Evolutionary conservation across 148 eudicot genomes (phyloP), one percentile per base, ranked within the genome.

Genomic region (Cornus suecica): DNA sequence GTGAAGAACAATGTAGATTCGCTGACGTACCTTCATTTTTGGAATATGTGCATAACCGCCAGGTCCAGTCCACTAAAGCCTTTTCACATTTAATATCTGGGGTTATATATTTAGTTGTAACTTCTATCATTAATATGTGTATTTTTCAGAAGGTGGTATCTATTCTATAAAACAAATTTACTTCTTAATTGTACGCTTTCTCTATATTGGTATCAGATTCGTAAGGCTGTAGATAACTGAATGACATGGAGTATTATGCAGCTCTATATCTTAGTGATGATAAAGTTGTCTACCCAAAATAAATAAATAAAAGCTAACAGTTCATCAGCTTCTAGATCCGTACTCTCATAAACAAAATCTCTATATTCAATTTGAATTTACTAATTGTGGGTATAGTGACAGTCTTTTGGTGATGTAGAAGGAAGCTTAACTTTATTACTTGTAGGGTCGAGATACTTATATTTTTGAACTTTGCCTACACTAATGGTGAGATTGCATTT

Each of bases 41-140:
- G 72, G 92, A 87, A 63, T 92, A 91, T 76, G 90, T 94, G 71
- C 91, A 86, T 79, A 90, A 94, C 71, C 97, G 94, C 68, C 98
- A 90, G 89, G 98, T 94, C 80, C 69, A 26, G 29, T 37, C 26
- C 60, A 26, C 31, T 77, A 18, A 23, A 24, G 20, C 28, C 27
- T 45, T 54, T 2, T 25, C 28, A 41, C 8, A 45, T 70, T 18
- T 14, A n/a, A 54, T 28, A 48, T 16, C 14, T 48, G 54, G 54
- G 11, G 54, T 15, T 48, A 48, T 11, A 13, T 48, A 2, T 48
- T 13, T 48, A 48, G 54, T 48, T 48, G 42, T 37, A 37, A 10
- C 42, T 37, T 37, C 20, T 11, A 11, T 48, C 20, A 16, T 48
- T 11, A 48, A 13, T 48, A 45, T 45, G 51, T 45, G 51, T 13